Conservation (phyloP, 768 basidiomycete species). For the Kwoniella newhampshirensis region DNA sequence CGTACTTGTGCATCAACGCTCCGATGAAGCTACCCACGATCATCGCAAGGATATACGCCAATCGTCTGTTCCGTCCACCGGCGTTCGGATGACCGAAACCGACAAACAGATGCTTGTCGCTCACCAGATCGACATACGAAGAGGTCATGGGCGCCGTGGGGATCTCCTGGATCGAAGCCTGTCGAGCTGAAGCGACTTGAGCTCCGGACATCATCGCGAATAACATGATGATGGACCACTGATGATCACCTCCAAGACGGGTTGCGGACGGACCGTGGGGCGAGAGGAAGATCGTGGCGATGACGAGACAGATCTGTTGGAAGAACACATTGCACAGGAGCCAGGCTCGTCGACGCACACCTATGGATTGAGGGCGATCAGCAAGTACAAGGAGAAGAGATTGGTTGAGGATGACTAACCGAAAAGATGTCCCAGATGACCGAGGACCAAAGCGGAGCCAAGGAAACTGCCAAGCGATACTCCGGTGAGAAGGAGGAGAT, state of each 20-base stretch:
- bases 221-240: slow-evolving; percentile 34
- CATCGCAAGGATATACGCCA: slow-evolving; percentile 40
- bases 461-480: slow-evolving; percentile 39
- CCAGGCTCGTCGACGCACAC: slow-evolving; percentile 39
- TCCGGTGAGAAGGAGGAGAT: slow-evolving; percentile 32
- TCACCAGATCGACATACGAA: slow-evolving; percentile 38
- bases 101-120: slow-evolving; percentile 36
- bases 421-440: slow-evolving; percentile 38
- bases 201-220: slow-evolving; percentile 44
- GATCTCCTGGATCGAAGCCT: slow-evolving; percentile 31
- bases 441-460: slow-evolving; percentile 31
- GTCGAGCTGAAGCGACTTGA: slow-evolving; percentile 43
- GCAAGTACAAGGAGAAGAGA: background rate
- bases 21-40: slow-evolving; percentile 39
- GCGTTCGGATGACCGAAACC: slow-evolving; percentile 22
- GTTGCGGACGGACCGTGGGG: slow-evolving; percentile 17
- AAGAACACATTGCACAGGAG: slow-evolving; percentile 23
- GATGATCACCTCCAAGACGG: slow-evolving; percentile 21
- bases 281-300: slow-evolving; percentile 33
- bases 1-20: slow-evolving; percentile 34
- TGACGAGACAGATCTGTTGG: slow-evolving; percentile 29
- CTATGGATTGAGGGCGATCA: slow-evolving; percentile 14
- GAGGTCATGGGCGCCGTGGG: slow-evolving; percentile 47
- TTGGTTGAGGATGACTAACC: slow-evolving; percentile 20
- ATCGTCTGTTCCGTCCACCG: slow-evolving; percentile 32